Percentiles rank a stretch among this genome's conserved stretches.
phyloP scores from a whole-genome alignment of 306 rosid species.

The Corylus avellana region DNA sequence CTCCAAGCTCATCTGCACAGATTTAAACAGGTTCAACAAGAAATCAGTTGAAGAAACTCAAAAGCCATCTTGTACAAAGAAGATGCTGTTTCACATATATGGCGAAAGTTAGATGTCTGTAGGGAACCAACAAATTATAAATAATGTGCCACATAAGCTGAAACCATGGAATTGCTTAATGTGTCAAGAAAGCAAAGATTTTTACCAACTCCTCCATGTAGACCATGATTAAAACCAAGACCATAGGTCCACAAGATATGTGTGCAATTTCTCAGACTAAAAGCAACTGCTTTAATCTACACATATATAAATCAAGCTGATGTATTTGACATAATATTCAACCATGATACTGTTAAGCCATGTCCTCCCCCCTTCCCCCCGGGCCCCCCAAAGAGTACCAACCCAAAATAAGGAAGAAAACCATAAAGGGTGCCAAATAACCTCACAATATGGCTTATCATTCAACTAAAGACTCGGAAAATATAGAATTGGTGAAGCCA shows the following conservation, averaged over 20 bases:
- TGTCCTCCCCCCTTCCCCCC: no score
- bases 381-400: no score
- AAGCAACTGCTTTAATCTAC: no score
- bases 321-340: no score
- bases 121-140: background rate
- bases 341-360: no score
- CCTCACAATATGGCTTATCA: background rate
- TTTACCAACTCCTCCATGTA: background rate
- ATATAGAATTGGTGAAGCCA: no score
- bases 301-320: no score
- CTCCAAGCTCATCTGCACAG: constrained; percentile 65
- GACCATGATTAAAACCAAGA: no score
- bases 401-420: no score
- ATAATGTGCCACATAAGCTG: background rate
- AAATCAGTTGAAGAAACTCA: background rate
- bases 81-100: background rate
- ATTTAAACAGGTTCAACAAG: constrained; percentile 10
- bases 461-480: background rate
- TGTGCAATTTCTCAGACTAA: no score
- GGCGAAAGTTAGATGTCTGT: constrained; percentile 3
- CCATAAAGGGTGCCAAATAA: no score
- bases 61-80: background rate
- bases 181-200: background rate
- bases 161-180: background rate
- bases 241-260: no score